A percentile compares a stretch with the other conserved stretches of the same genome.
phyloP scores from a whole-genome alignment of 345 rosid species.

The Hibiscus tridactylites region DNA sequence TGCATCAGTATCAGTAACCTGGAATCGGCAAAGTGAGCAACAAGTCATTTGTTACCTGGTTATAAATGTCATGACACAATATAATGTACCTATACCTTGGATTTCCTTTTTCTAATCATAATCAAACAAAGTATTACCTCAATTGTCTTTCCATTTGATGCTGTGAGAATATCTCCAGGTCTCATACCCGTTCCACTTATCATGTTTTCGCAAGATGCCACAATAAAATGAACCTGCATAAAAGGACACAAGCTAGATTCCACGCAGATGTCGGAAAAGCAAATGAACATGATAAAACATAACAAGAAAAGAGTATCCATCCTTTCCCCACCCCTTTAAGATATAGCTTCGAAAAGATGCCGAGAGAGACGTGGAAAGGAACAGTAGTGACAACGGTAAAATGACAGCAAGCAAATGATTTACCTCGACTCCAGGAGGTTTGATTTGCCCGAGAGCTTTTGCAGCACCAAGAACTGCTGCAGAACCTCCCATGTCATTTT shows the following conservation, averaged over 20 bases:
- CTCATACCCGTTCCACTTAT: conserved; percentile 99
- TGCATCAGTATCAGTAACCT: conserved; percentile 97
- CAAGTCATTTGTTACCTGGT: not conserved
- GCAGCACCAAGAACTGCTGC: conserved; percentile 97
- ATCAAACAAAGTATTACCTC: not conserved
- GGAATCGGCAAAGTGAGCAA: conserved; percentile 10
- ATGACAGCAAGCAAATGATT: conserved; percentile 1
- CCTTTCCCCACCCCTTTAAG: conserved; percentile 6
- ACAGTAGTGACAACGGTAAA: not conserved
- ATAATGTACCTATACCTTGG: not conserved
- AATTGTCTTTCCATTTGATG: conserved; percentile 85
- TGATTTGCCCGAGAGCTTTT: conserved; percentile 83
- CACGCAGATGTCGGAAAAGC: no score
- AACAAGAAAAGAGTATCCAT: no score
- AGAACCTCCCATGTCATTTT: conserved; percentile 92
- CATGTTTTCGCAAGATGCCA: conserved; percentile 99
- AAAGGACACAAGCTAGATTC: not conserved
- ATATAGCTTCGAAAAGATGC: not conserved
- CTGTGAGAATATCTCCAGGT: conserved; percentile 94
- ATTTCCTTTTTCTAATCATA: not conserved
- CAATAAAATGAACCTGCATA: conserved; percentile 20
- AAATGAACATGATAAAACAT: no score
- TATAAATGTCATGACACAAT: conserved; percentile 3
- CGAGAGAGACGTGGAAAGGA: not conserved
- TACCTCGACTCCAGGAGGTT: conserved; percentile 96